Evolutionary conservation across 495 filamentous ascomycete species (phyloP).

Genomic region (Parmelia sp.): DNA sequence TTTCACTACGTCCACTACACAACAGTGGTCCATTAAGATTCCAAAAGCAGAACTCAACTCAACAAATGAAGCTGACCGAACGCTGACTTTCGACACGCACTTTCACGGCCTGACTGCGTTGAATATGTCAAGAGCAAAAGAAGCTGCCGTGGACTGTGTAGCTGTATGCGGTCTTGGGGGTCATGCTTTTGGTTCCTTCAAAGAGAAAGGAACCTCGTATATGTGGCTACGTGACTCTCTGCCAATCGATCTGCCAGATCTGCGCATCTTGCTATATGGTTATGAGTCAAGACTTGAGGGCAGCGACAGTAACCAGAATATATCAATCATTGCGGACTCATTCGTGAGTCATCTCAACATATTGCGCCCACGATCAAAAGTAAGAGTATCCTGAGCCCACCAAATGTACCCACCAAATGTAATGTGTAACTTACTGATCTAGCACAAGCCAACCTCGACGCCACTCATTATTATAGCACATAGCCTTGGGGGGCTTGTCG

Average conservation of each 20-base stretch:
- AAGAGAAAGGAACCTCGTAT: not conserved
- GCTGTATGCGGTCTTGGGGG: not conserved
- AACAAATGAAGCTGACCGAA: not conserved
- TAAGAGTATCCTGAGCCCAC: not conserved
- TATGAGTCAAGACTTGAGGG: not conserved
- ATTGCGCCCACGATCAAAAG: not conserved
- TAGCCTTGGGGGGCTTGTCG: no score
- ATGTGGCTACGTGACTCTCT: not conserved
- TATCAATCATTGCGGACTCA: not conserved
- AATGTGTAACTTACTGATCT: not conserved
- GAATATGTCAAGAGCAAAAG: not conserved
- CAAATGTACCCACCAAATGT: no score
- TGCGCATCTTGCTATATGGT: not conserved
- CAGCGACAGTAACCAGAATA: not conserved
- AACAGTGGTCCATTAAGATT: not conserved
- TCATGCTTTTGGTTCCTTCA: slow-evolving; percentile 2
- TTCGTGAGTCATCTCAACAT: not conserved
- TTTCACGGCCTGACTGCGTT: not conserved
- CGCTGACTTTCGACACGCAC: not conserved
- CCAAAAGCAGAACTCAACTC: not conserved
- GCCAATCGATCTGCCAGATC: not conserved
- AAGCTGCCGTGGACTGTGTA: not conserved
- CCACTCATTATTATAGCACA: no score
- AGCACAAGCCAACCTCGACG: not conserved
- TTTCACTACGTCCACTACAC: not conserved